These are phyloP conservation scores for Pisolithus orientalis DNA, from an alignment of 768 basidiomycete species.

Conservation along the genomic window DNA sequence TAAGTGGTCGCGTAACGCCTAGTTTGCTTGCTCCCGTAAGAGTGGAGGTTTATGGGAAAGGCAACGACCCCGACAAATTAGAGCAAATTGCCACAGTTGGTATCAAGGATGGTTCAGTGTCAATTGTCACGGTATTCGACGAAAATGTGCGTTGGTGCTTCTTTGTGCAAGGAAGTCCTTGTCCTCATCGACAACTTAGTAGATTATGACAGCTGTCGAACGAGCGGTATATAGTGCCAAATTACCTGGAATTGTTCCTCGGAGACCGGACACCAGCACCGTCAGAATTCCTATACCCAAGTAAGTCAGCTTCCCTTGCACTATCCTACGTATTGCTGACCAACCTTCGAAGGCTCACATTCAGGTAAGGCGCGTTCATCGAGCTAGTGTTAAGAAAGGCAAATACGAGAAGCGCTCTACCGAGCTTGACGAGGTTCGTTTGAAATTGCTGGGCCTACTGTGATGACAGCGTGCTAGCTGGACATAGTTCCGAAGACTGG, in stretches of 20 bases:
- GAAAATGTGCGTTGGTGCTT: constrained; percentile 50
- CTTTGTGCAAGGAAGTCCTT: neutral
- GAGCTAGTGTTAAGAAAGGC: constrained; percentile 59
- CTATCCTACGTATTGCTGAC: neutral
- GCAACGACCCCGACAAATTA: constrained; percentile 34
- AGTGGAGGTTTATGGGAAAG: constrained; percentile 42
- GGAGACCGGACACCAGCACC: constrained; percentile 62
- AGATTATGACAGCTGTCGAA: constrained; percentile 75
- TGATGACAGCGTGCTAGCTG: neutral
- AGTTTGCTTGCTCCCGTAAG: constrained; percentile 63
- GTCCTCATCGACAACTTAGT: constrained; percentile 28
- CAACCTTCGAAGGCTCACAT: constrained; percentile 53
- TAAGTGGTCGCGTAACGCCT: constrained; percentile 72
- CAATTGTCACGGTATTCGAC: constrained; percentile 74
- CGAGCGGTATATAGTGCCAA: constrained; percentile 71
- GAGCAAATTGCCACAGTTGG: constrained; percentile 79
- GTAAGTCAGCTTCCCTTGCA: constrained; percentile 32
- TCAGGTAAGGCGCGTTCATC: constrained; percentile 71
- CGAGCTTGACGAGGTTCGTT: constrained; percentile 62
- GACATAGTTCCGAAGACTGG: constrained; percentile 67
- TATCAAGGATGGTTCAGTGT: constrained; percentile 66
- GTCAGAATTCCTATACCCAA: constrained; percentile 78
- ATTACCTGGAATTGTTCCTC: constrained; percentile 66
- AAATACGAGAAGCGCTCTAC: constrained; percentile 63
- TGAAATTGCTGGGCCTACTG: neutral